Base-by-base conservation (phyloP, 225 moss, liverwort and hornwort species). In the Straminergon stramineum region DNA sequence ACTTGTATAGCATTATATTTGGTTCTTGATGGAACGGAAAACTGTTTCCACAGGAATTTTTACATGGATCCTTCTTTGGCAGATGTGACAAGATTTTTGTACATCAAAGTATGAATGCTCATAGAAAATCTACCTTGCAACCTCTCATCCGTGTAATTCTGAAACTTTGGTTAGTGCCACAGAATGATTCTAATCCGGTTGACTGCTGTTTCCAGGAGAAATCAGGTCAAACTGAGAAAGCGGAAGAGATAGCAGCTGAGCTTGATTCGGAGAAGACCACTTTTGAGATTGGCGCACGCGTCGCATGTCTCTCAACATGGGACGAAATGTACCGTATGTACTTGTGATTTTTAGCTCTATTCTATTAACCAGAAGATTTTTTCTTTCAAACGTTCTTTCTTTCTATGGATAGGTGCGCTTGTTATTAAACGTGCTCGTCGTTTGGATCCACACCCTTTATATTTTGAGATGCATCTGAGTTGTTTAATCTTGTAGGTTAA, bases 271-370 rank as follows among this genome's bases (percentile, higher is more conserved):
- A 92, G 93, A 93, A 94, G 82, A 88, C 93, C 27, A 92, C 90
- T 85, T 98, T 96, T 88, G 94, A 91, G 75, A 86, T 98, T 81
- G 96, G 97, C 71, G 93, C 95, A 69, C 93, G 94, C 52, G 96
- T 98, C 91, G 96, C 96, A 66, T 98, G 97, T 91, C 90, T 98
- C 86, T 96, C 97, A 85, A 98, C 96, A 87, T 98, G 96, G 97
- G 97, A 98, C 93, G 95, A 93, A 77, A 91, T 95, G 91, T 98
- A 96, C 70, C 97, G 97, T 98, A 96, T 86, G 97, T 92, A 26
- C 75, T 89, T 57, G 37, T 89, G 84, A 31, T 60, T 57, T 86
- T 70, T 81, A 66, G 84, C 65, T 39, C 66, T 73, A 86, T 20
- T 84, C 41, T 68, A 63, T 82, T 45, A 35, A 63, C 45, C n/a